Conservation (phyloP, 2,329 filamentous ascomycete genomes). For the Phyllosticta citrichinensis region DNA sequence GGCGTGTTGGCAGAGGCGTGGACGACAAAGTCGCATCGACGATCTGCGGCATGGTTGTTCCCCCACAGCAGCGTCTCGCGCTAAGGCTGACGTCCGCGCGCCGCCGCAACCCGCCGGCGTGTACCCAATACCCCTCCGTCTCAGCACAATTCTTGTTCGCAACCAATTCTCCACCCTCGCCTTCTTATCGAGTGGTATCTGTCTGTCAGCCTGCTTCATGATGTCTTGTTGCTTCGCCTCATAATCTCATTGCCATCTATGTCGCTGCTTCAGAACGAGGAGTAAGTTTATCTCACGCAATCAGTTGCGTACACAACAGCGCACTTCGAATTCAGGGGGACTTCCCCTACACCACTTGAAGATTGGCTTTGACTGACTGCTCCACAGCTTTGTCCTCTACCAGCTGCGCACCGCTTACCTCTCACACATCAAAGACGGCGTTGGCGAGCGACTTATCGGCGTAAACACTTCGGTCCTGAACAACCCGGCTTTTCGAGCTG, state of each 20-base stretch:
- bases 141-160: not conserved
- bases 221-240: not conserved
- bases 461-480: slow-evolving; percentile 72
- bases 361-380: not conserved
- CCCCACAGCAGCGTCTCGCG: not conserved
- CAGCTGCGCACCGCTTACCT: slow-evolving; percentile 74
- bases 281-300: slow-evolving; percentile 20
- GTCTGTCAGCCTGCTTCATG: not conserved
- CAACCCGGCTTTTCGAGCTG: slow-evolving; percentile 70
- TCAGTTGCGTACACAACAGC: not conserved
- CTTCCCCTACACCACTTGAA: not conserved
- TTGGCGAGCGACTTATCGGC: slow-evolving; percentile 74
- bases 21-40: not conserved
- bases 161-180: not conserved
- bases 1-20: not conserved
- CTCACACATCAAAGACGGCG: slow-evolving; percentile 69
- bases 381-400: slow-evolving; percentile 63
- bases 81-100: not conserved
- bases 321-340: slow-evolving; percentile 8
- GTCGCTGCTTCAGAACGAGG: slow-evolving; percentile 37
- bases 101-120: slow-evolving; percentile 3
- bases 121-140: slow-evolving; percentile 7
- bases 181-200: not conserved
- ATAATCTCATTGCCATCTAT: slow-evolving; percentile 17
- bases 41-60: not conserved